Evolutionary conservation across 73 alveolate genomes (phyloP), one percentile per base, ranked within the genome.

Genomic region (Paramecium sonneborni): DNA sequence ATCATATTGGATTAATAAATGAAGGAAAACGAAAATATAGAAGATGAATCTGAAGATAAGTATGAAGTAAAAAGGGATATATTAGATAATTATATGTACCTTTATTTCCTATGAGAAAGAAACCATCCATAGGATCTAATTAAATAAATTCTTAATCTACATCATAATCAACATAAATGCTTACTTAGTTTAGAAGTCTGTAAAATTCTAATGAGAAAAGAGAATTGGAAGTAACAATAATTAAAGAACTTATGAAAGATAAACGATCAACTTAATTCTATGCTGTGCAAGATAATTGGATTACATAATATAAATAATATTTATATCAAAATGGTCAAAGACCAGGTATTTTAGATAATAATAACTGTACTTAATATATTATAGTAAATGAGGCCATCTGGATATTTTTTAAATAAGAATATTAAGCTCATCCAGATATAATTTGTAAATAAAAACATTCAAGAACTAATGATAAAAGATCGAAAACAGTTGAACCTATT

Each of bases 261-360:
- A 79, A 79, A 18, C 28, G n/a, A 79, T 43, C 57, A 14, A 30
- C 15, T 43, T 2, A 79, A 79, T 21, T 14, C 14, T 74, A 74
- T 74, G 87, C 87, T 37, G 37, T 74, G 6, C 21, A 15, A 37
- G 55, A 34, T 2, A 23, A 43, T 37, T 79, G 90, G 90, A 62
- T 62, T 20, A 3, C 20, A 5, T 21, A 79, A 79, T 79, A 79
- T 44, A 41, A 46, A 23, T 23, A 24, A 20, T 79, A 79, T 46
- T 79, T 79, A 46, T 79, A 79, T 79, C 39, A 79, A 79, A 79
- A 79, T 26, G 90, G 90, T n/a, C 52, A n/a, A 41, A 38, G 74
- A 41, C 90, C 90, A 24, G 90, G 90, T 20, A 32, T 39, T 43
- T 30, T 38, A 21, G 72, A 79, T 24, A 79, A 79, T 46, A 24